These are phyloP conservation scores for Globisporangium parvum DNA, from an alignment of 352 stramenopile genomes.

Conservation along the genomic window DNA sequence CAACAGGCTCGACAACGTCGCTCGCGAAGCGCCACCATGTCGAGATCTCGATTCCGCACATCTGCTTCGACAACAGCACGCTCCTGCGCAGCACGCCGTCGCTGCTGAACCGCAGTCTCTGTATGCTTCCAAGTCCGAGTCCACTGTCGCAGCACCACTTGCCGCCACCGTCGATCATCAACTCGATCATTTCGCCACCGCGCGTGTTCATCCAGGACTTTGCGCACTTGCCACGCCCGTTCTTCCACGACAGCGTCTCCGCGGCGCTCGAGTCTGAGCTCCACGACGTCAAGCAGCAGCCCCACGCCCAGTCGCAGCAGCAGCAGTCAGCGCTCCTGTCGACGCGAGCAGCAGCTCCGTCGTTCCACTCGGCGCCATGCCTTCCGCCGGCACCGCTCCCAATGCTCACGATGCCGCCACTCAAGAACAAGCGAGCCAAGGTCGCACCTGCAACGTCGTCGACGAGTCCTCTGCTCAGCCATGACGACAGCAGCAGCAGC, in stretches of 20 bases:
- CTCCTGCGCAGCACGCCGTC: constrained; percentile 51
- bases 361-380: constrained; percentile 28
- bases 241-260: constrained; percentile 46
- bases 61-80: constrained; percentile 62
- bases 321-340: not conserved
- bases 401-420: constrained; percentile 65
- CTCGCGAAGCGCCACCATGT: constrained; percentile 53
- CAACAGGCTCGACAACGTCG: constrained; percentile 14
- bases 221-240: constrained; percentile 46
- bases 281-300: constrained; percentile 15
- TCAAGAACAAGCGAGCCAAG: constrained; percentile 58
- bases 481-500: constrained; percentile 8
- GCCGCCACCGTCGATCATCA: constrained; percentile 38
- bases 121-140: constrained; percentile 27
- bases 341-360: not conserved
- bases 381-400: constrained; percentile 48
- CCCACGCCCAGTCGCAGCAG: not conserved
- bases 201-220: constrained; percentile 78
- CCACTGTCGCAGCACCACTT: constrained; percentile 23
- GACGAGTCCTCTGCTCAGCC: constrained; percentile 7
- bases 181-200: constrained; percentile 66
- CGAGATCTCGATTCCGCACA: constrained; percentile 65
- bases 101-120: constrained; percentile 39
- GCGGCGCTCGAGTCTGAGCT: constrained; percentile 16
- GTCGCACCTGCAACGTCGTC: not conserved